These are phyloP conservation scores for Fraxinus xanthoxyloides DNA, from an alignment of 305 asterid species.

Conservation along the genomic window DNA sequence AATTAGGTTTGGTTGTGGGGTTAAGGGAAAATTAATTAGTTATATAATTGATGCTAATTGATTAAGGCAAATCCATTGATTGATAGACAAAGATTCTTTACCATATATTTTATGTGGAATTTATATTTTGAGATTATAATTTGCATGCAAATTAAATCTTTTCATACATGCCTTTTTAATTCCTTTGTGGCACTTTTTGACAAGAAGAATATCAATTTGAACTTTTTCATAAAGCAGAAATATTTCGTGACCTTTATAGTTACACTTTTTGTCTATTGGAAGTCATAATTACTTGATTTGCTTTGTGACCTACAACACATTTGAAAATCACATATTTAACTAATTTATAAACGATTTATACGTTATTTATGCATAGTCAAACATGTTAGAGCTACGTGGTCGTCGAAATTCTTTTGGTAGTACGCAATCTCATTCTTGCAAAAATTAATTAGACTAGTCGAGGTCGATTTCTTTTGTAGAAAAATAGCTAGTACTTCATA, in stretches of 20 bases:
- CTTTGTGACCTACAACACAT: background rate
- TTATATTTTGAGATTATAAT: background rate
- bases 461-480: background rate
- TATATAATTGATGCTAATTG: background rate
- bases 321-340: background rate
- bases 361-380: background rate
- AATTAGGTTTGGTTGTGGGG: constrained; percentile 23
- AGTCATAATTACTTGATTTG: constrained; percentile 24
- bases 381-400: background rate
- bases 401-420: background rate
- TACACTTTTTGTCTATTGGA: constrained; percentile 3
- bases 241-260: background rate
- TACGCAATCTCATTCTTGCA: background rate
- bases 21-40: constrained; percentile 14
- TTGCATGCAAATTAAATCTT: background rate
- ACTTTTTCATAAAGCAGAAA: background rate
- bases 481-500: background rate
- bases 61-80: constrained; percentile 12
- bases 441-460: background rate
- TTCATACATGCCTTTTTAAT: background rate
- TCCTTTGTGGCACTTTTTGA: background rate
- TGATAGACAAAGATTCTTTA: background rate
- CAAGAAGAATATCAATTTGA: background rate
- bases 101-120: background rate
- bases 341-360: constrained; percentile 15